Evolutionary conservation across 2,329 filamentous ascomycete genomes (phyloP), one percentile per base, ranked within the genome.

Genomic region (Penicillium griseofulvum): DNA sequence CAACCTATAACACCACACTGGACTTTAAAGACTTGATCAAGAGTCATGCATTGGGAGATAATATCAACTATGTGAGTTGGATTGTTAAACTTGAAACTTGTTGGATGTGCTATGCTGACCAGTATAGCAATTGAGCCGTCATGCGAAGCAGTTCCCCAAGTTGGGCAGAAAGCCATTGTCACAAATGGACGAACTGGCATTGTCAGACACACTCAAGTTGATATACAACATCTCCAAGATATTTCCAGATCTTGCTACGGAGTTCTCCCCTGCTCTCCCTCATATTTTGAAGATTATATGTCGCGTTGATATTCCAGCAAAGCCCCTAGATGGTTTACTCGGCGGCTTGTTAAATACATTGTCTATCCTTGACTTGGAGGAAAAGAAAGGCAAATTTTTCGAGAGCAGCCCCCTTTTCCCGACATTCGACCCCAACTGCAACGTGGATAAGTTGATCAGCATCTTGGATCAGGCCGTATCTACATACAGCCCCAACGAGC

Each of bases 141-240:
- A 97, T 74, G 83, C 83, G 6, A 83, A 81, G 58, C 74, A 77
- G 64, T 83, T 82, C 59, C 77, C 77, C 5, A 76, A 76, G 50
- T 69, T 63, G 6, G 68, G 68, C 45, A 66, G 66, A 57, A 72
- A 63, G 47, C 65, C 71, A 22, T 63, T 72, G 33, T 63, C 70
- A 4, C 67, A 70, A 52, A 71, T 92, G 81, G 85, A 88, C 60
- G 85, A 88, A 55, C 85, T 93, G 84, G 91, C 92, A 0, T 80
- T 97, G 36, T 81, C 81, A 9, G 93, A 97, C 72, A 93, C 89
- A 0, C 77, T 94, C 47, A 97, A 96, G 68, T 80, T 97, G 38
- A 76, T 96, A 49, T 97, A 95, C 80, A 97, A 97, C 72, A 80
- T 96, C 50, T 89, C 88, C 1, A 87, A 92, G 65, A 86, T 87